Conservation (phyloP, 805 yeast species). For the Clavispora vitiphila region DNA sequence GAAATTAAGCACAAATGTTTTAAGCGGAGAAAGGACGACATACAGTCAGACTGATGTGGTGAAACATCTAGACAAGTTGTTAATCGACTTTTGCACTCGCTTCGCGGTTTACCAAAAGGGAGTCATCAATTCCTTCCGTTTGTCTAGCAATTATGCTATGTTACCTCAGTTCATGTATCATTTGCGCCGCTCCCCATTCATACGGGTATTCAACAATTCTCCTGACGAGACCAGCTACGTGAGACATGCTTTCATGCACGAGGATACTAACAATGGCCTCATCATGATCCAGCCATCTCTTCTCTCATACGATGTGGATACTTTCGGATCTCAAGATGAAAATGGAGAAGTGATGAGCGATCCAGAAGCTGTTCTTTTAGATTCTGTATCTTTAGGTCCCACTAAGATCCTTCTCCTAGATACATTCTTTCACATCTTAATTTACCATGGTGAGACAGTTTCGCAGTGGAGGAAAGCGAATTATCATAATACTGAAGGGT, state of each 20-base stretch:
- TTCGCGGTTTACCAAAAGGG: slow-evolving; percentile 47
- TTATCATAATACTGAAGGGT: slow-evolving; percentile 58
- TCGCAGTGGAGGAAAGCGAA: slow-evolving; percentile 65
- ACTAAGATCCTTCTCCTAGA: slow-evolving; percentile 55
- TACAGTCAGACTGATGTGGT: slow-evolving; percentile 29
- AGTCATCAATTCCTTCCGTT: slow-evolving; percentile 43
- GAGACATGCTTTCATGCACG: slow-evolving; percentile 57
- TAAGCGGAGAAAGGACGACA: slow-evolving; percentile 12
- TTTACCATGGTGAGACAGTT: slow-evolving; percentile 60
- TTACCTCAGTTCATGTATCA: slow-evolving; percentile 67
- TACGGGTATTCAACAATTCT: slow-evolving; percentile 62
- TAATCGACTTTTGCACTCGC: slow-evolving; percentile 43
- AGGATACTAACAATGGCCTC: slow-evolving; percentile 55
- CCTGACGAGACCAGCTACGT: slow-evolving; percentile 69
- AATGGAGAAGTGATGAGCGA: slow-evolving; percentile 33
- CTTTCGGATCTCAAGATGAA: slow-evolving; percentile 32
- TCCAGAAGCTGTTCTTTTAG: slow-evolving; percentile 60
- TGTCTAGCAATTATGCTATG: slow-evolving; percentile 46
- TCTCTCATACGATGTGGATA: slow-evolving; percentile 49
- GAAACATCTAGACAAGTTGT: slow-evolving; percentile 45
- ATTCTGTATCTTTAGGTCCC: slow-evolving; percentile 57
- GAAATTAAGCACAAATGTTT: slow-evolving; percentile 25
- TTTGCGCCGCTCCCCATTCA: slow-evolving; percentile 59
- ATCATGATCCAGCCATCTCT: slow-evolving; percentile 69
- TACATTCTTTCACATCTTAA: slow-evolving; percentile 65